Conservation (phyloP, 2,329 filamentous ascomycete genomes). For the Arthrocladium fulminans region DNA sequence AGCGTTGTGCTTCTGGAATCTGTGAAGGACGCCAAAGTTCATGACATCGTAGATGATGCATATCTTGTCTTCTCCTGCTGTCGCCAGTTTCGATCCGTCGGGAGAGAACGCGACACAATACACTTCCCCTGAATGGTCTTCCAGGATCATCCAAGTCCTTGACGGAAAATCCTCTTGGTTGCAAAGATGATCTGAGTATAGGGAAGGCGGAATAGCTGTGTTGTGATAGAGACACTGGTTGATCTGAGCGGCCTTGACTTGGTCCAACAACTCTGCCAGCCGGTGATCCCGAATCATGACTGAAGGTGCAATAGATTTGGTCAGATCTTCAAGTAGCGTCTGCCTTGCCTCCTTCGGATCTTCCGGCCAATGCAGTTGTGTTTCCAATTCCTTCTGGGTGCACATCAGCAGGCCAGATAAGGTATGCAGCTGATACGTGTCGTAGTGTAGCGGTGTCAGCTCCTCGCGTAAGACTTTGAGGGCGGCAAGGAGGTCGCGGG, state of each 20-base stretch:
- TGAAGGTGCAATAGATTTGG: conserved; percentile 84
- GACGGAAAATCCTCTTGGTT: conserved; percentile 71
- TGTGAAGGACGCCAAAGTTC: conserved; percentile 56
- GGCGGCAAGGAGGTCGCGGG: conserved; percentile 61
- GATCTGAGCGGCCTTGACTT: conserved; percentile 78
- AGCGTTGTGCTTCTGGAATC: conserved; percentile 55
- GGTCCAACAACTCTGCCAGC: conserved; percentile 67
- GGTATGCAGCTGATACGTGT: conserved; percentile 67
- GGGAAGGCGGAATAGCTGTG: conserved; percentile 63
- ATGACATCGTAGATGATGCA: conserved; percentile 76
- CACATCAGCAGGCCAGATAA: conserved; percentile 90
- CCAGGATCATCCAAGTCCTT: conserved; percentile 60
- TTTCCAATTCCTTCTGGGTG: conserved; percentile 64
- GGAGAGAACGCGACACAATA: conserved; percentile 91
- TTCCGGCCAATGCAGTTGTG: conserved; percentile 76
- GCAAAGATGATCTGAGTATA: conserved; percentile 84
- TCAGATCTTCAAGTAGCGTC: conserved; percentile 68
- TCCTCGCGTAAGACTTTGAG: conserved; percentile 78
- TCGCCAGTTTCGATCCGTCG: conserved; percentile 72
- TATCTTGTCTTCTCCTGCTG: conserved; percentile 64
- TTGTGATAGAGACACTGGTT: conserved; percentile 83
- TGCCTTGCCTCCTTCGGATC: conserved; percentile 65
- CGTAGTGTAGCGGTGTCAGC: conserved; percentile 74
- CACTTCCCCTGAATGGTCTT: conserved; percentile 69
- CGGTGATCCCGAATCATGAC: conserved; percentile 95